A percentile compares a stretch with the other conserved stretches of the same genome.
phyloP scores from a whole-genome alignment of 1,139 yeast genomes.

The Tardiomyces digboiensis region DNA sequence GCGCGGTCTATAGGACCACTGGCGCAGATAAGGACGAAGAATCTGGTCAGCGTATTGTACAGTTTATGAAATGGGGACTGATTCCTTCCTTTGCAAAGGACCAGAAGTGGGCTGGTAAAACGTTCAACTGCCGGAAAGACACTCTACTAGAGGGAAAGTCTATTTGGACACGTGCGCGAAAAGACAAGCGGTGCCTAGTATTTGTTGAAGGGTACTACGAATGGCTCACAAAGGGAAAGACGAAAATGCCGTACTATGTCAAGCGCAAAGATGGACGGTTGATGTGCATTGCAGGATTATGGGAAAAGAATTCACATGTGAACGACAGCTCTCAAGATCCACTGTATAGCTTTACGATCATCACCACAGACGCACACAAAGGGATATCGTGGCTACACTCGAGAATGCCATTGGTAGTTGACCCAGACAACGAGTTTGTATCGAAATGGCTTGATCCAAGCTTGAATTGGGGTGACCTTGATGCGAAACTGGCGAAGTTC shows the following conservation, averaged over 20 bases:
- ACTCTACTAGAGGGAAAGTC: slow-evolving; percentile 17
- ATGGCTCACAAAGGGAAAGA: slow-evolving; percentile 40
- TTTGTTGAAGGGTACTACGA: slow-evolving; percentile 84
- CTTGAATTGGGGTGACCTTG: slow-evolving; percentile 15
- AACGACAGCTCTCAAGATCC: slow-evolving; percentile 8
- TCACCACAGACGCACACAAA: slow-evolving; percentile 61
- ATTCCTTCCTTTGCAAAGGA: slow-evolving; percentile 43
- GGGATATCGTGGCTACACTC: slow-evolving; percentile 56
- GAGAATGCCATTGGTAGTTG: slow-evolving; percentile 66
- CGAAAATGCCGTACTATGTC: slow-evolving; percentile 56
- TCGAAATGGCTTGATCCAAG: slow-evolving; percentile 51
- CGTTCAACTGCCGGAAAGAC: slow-evolving; percentile 28
- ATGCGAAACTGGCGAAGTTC: slow-evolving; percentile 33
- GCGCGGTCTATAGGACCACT: slow-evolving; percentile 34
- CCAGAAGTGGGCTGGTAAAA: slow-evolving; percentile 16
- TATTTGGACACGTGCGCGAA: slow-evolving; percentile 23
- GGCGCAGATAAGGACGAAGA: slow-evolving; percentile 5
- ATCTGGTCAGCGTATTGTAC: slow-evolving; percentile 9
- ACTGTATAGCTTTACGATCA: slow-evolving; percentile 53
- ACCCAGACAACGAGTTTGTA: slow-evolving; percentile 47
- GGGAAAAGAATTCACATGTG: slow-evolving; percentile 27
- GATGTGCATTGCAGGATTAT: slow-evolving; percentile 67
- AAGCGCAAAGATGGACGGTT: slow-evolving; percentile 42
- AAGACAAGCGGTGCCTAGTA: slow-evolving; percentile 47
- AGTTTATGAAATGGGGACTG: slow-evolving; percentile 52